Base-by-base conservation (phyloP, 1,139 yeast genomes). In the Torulaspora pretoriensis region DNA sequence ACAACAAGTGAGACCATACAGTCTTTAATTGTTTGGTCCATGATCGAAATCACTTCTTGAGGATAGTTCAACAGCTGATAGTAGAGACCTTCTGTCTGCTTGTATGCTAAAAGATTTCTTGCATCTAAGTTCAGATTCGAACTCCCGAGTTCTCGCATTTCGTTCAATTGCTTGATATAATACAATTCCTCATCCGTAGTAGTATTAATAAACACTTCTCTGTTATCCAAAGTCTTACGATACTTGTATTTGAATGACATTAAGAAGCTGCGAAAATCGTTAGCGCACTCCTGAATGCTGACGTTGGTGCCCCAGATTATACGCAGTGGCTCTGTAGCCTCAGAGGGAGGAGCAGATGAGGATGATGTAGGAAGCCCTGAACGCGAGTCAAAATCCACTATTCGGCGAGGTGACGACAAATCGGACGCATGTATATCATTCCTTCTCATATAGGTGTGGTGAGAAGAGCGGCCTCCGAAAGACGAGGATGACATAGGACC, bases 271-370 rank as follows among this genome's bases (percentile, higher is more conserved):
- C 95, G 75, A 69, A 92, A 92, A 42, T 77, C 74, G 54, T 80
- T 82, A 42, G 87, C 78, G 57, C 92, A 83, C 60, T 92, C 96
- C 58, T 81, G 86, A 57, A 94, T 89, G 34, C 95, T 84, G 25
- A 92, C 96, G 62, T 92, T 90, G 1, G 99, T 92, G 65, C 99
- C 99, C 99, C 99, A 92, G 59, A 92, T 90, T 46, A 92, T 95
- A 60, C 95, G 78, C 27, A 82, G 79, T 1, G 95, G 94, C 53
- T 83, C 94, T 48, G 77, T 81, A 13, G 71, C 68, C 41, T 70
- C 71, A 6, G 63, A 60, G 8, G 56, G 59, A 5, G 55, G 54
- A 38, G 49, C 60, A 7, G 64, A 63, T 8, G 61, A 56, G 4
- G 63, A 58, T 2, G 59, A 42, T 42, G 51, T 22, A 41, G 60